Conservation (phyloP, 805 yeast species). For the Pichia deserticola region DNA sequence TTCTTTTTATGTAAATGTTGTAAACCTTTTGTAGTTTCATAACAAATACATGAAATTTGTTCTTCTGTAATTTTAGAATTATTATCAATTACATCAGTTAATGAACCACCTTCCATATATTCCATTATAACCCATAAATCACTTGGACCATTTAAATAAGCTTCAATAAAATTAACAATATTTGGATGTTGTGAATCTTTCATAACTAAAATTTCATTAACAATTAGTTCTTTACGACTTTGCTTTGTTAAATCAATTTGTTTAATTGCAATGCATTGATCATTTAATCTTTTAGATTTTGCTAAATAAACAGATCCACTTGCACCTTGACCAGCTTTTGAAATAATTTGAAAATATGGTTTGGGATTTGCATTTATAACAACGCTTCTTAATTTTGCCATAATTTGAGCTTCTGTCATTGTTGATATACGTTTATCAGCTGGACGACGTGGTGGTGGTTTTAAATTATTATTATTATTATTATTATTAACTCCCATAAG, state of each 20-base stretch:
- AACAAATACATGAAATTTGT: conserved; percentile 87
- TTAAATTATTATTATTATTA: neutral
- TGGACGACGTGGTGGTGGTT: conserved; percentile 8
- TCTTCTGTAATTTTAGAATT: conserved; percentile 72
- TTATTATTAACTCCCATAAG: conserved; percentile 2
- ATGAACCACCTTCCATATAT: conserved; percentile 97
- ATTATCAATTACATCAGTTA: conserved; percentile 92
- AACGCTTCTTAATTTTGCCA: conserved; percentile 74
- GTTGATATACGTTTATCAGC: conserved; percentile 49
- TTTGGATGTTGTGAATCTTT: conserved; percentile 90
- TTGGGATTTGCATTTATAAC: conserved; percentile 85
- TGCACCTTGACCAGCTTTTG: conserved; percentile 96
- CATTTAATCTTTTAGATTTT: conserved; percentile 42
- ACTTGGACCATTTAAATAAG: conserved; percentile 67
- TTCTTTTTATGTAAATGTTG: conserved; percentile 87
- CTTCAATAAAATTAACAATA: conserved; percentile 90
- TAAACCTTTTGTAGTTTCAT: conserved; percentile 84
- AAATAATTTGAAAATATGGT: conserved; percentile 65
- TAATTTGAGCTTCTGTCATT: conserved; percentile 80
- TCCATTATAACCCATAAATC: conserved; percentile 99
- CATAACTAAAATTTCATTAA: conserved; percentile 95
- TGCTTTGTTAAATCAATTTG: conserved; percentile 90
- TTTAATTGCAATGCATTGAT: conserved; percentile 83
- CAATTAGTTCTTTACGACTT: conserved; percentile 90
- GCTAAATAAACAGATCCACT: conserved; percentile 93